Evolutionary conservation across 106 monocot genomes (phyloP).

Genomic region (Gastrodia elata): DNA sequence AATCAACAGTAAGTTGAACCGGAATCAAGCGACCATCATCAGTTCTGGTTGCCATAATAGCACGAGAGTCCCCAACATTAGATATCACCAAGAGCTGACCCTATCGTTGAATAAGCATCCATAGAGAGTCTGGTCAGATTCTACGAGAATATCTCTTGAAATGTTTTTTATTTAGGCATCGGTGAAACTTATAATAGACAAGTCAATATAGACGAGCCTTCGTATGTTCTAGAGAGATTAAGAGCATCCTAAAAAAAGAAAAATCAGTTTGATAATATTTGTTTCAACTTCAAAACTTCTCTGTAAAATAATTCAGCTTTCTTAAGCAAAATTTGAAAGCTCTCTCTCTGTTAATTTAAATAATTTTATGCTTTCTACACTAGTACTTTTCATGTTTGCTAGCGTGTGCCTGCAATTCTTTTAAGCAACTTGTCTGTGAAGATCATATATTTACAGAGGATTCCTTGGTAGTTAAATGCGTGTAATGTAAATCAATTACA

Average conservation of each 20-base stretch:
- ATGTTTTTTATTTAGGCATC: not conserved
- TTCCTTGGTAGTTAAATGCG: no score
- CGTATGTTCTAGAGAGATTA: not conserved
- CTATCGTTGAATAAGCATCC: constrained; percentile 2
- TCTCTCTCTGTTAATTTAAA: no score
- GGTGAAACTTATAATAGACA: not conserved
- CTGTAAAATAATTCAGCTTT: not conserved
- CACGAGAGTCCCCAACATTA: constrained; percentile 93
- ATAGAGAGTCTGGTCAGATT: not conserved
- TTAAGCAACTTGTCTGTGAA: no score
- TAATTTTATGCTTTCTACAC: no score
- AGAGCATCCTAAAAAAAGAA: not conserved
- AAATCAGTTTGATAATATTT: not conserved
- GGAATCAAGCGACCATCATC: constrained; percentile 56
- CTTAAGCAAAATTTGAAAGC: no score
- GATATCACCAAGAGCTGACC: constrained; percentile 70
- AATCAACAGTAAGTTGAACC: constrained; percentile 73
- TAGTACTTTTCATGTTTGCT: no score
- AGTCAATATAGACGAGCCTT: not conserved
- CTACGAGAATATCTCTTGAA: not conserved
- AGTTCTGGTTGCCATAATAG: constrained; percentile 61
- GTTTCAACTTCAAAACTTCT: not conserved
- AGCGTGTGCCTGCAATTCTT: no score
- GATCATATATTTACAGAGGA: no score
- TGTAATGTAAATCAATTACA: no score